phyloP scores from a whole-genome alignment of 2,329 filamentous ascomycete species.

The Sclerotinia subarctica region DNA sequence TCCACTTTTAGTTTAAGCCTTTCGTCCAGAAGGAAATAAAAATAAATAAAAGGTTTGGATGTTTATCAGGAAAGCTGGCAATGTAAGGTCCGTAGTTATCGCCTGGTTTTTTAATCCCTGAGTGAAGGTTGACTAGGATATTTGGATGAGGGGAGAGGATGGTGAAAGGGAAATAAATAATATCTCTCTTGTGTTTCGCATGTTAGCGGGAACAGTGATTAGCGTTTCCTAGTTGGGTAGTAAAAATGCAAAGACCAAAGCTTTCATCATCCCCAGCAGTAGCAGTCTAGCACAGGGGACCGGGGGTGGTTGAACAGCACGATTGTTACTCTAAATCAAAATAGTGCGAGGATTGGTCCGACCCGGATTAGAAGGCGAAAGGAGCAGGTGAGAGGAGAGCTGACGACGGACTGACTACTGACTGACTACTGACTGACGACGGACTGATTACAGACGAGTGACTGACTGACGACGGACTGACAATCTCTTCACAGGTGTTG shows the following conservation, averaged over 20 bases:
- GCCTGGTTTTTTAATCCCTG: too few species aligned
- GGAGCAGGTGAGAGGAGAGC: neutral
- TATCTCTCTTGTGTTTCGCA: neutral
- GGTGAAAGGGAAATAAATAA: too few species aligned
- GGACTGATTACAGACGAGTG: too few species aligned
- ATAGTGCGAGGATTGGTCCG: slow-evolving; percentile 5
- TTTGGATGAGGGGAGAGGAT: too few species aligned
- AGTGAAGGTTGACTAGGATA: too few species aligned
- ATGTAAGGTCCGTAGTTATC: too few species aligned
- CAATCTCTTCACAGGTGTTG: too few species aligned
- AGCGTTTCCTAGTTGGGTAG: slow-evolving; percentile 5
- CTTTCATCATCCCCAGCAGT: neutral
- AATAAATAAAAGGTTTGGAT: neutral
- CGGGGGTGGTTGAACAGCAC: slow-evolving; percentile 16
- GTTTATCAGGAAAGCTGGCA: too few species aligned
- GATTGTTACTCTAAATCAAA: slow-evolving; percentile 4
- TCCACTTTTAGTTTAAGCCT: neutral
- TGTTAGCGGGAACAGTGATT: neutral
- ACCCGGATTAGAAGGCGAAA: neutral
- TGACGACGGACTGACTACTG: neutral
- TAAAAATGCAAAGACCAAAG: neutral
- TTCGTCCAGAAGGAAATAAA: neutral
- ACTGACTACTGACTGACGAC: neutral
- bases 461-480: too few species aligned
- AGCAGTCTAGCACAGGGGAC: slow-evolving; percentile 8